Base-by-base conservation (phyloP, 164 flowering plant species). In the Liriodendron chinense region DNA sequence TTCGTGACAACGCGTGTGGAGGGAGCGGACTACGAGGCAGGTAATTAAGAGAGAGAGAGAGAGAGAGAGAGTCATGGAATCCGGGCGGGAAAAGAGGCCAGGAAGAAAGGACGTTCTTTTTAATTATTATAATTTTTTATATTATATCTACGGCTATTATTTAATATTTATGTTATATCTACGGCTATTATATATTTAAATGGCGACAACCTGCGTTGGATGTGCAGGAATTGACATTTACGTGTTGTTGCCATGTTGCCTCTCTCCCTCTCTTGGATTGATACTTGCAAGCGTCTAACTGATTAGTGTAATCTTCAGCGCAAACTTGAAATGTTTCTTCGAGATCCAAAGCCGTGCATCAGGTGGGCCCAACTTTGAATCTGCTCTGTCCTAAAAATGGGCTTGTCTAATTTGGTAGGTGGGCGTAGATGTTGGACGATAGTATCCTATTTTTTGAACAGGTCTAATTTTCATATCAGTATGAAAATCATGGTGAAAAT, bases 201-300 rank as follows among this genome's bases (percentile, higher is more conserved):
- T 57, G 49, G 74, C 50, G 81, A 81, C 82, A 83, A 80, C 77
- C 81, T 78, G 83, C 74, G 82, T 70, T 75, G 80, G 80, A 72
- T 74, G 68, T 68, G 78, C 69, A 73, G 81, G 86, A 86, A 79
- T 84, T 86, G 88, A 84, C 88, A 80, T 86, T 86, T 86, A 81
- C 86, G 84, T 82, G 84, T 82, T 79, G 59, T 53, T 53, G 16
- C 59, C 18, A 12, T 12, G 59, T 16, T 53, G 16, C 59, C 83
- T 81, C 82, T 74, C 81, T 83, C 69, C 80, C 80, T 49, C 49
- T 9, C 74, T 78, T 47, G 56, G 49, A 75, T 64, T 79, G 59
- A 78, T 68, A 47, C 68, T 59, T 23, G 48, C 23, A 8, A 34
- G 43, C 43, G 43, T 34, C 43, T 34, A 34, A 34, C 43, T 34